Conservation (phyloP, 305 asterid species). For the Lippia alba region DNA sequence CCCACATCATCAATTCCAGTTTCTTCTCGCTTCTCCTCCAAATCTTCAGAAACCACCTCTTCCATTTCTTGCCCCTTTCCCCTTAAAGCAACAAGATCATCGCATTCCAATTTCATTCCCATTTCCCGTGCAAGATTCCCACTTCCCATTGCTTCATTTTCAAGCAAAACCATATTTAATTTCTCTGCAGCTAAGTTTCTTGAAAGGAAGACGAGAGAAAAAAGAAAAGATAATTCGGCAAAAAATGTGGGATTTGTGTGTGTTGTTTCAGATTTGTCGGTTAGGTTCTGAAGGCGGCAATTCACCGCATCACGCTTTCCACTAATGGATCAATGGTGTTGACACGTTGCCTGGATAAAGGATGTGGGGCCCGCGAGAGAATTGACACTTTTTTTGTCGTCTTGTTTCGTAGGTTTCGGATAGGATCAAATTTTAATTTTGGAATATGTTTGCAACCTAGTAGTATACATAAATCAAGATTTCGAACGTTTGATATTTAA, state of each 20-base stretch:
- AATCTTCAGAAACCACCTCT: conserved; percentile 21
- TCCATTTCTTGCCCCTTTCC: no score
- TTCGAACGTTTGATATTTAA: no score
- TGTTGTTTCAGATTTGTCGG: conserved; percentile 13
- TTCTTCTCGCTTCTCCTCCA: no score
- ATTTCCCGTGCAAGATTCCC: conserved; percentile 15
- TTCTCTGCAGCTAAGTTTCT: no score
- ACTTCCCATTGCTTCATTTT: no score
- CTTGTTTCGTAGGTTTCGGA: no score
- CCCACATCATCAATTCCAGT: conserved; percentile 10
- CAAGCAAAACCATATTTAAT: no score
- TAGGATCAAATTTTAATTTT: no score
- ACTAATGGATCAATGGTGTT: conserved; percentile 26
- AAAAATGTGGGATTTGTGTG: not conserved
- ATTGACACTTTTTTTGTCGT: no score
- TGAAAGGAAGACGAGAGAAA: no score
- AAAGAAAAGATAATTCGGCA: not conserved
- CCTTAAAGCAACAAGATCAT: not conserved
- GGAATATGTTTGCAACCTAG: no score
- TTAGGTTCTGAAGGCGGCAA: conserved; percentile 37
- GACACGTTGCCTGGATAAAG: conserved; percentile 58
- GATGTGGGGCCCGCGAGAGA: conserved; percentile 26
- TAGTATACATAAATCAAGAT: no score
- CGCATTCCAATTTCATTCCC: conserved; percentile 1
- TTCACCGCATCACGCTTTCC: conserved; percentile 40